These are phyloP conservation scores for Candida succiphila DNA, from an alignment of 805 yeast species.

Conservation along the genomic window DNA sequence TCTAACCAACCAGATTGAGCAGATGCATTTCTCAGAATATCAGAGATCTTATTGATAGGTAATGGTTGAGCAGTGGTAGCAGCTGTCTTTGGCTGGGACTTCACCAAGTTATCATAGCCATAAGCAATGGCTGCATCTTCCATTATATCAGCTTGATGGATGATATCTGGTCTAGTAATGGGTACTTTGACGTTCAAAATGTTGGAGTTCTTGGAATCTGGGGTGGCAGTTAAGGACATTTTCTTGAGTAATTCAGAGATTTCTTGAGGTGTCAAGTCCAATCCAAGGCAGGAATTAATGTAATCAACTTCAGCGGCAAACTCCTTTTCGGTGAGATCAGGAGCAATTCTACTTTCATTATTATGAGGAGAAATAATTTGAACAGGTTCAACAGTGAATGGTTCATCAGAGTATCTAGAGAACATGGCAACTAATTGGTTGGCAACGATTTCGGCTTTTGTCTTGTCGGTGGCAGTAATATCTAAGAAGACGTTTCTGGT, in stretches of 20 bases:
- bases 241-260: slow-evolving; percentile 59
- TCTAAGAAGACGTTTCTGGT: slow-evolving; percentile 89
- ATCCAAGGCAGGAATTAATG: slow-evolving; percentile 90
- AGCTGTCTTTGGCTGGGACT: slow-evolving; percentile 67
- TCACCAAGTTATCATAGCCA: slow-evolving; percentile 83
- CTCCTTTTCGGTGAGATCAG: slow-evolving; percentile 57
- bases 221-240: slow-evolving; percentile 69
- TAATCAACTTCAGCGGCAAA: slow-evolving; percentile 71
- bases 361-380: slow-evolving; percentile 77
- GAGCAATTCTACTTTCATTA: slow-evolving; percentile 63
- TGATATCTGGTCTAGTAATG: slow-evolving; percentile 88
- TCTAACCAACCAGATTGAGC: slow-evolving; percentile 95
- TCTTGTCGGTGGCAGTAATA: slow-evolving; percentile 88
- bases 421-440: slow-evolving; percentile 95
- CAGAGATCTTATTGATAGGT: slow-evolving; percentile 85
- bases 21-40: slow-evolving; percentile 81
- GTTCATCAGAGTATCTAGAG: slow-evolving; percentile 71
- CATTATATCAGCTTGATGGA: slow-evolving; percentile 97
- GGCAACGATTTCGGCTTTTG: slow-evolving; percentile 89
- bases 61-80: slow-evolving; percentile 80
- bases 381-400: slow-evolving; percentile 87
- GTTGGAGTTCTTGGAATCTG: slow-evolving; percentile 35
- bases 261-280: slow-evolving; percentile 57
- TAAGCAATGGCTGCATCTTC: slow-evolving; percentile 97
- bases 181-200: slow-evolving; percentile 68